Evolutionary conservation across 345 rosid species (phyloP).

Genomic region (Melaleuca alternifolia): DNA sequence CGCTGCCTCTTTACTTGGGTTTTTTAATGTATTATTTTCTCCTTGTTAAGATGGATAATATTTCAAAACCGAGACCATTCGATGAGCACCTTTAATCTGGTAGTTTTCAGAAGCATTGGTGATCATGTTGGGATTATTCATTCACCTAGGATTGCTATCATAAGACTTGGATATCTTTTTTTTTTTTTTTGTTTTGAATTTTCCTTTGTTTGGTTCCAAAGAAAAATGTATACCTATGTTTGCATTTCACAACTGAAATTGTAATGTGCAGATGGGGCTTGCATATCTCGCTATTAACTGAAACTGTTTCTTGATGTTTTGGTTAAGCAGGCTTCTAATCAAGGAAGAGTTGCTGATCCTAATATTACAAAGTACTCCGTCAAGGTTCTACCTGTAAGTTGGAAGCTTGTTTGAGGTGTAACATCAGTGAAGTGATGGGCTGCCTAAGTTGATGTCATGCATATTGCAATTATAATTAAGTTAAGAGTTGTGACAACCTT

Average conservation of each 20-base stretch:
- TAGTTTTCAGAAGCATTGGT: not conserved
- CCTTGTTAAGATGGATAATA: not conserved
- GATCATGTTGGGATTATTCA: not conserved
- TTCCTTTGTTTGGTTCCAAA: not conserved
- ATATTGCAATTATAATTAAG: not conserved
- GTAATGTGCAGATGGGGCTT: not conserved
- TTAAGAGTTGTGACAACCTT: not conserved
- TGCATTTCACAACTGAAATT: not conserved
- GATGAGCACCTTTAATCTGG: not conserved
- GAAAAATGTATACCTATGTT: not conserved
- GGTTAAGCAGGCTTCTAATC: slow-evolving; percentile 46
- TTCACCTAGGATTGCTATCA: not conserved
- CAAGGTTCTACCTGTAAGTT: slow-evolving; percentile 81
- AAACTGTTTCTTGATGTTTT: not conserved
- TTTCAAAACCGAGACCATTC: not conserved
- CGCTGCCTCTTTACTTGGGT: not conserved
- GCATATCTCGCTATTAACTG: not conserved
- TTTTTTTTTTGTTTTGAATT: not conserved
- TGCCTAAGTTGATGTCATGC: not conserved
- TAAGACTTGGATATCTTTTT: not conserved
- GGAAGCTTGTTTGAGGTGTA: not conserved
- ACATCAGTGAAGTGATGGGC: not conserved
- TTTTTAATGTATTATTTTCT: not conserved
- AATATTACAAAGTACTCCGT: slow-evolving; percentile 61
- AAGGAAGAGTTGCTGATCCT: slow-evolving; percentile 60